Evolutionary conservation across 352 stramenopile genomes (phyloP).

Genomic region (Pythium dissimile): DNA sequence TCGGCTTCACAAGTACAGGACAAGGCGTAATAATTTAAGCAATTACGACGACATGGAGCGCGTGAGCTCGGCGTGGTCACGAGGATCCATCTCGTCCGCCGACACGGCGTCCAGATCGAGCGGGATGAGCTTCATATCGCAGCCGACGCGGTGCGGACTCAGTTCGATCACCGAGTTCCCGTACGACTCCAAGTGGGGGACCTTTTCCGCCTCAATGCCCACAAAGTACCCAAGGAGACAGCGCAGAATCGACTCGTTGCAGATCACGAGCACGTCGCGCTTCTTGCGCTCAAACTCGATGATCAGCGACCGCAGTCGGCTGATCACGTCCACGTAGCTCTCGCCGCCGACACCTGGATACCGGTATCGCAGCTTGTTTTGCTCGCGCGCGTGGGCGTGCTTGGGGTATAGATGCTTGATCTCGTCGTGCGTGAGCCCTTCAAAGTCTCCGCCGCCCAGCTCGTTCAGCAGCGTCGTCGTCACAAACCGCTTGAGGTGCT

Average conservation of each 20-base stretch:
- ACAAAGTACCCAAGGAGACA: slow-evolving; percentile 82
- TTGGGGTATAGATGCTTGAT: slow-evolving; percentile 85
- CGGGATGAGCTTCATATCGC: slow-evolving; percentile 79
- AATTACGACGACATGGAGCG: slow-evolving; percentile 20
- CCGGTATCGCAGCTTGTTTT: slow-evolving; percentile 91
- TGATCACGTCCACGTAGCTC: slow-evolving; percentile 94
- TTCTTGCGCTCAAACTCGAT: slow-evolving; percentile 92
- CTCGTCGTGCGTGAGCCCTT: slow-evolving; percentile 84
- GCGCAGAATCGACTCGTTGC: slow-evolving; percentile 72
- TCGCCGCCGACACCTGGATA: slow-evolving; percentile 89
- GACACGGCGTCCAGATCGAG: slow-evolving; percentile 36
- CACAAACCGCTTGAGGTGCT: slow-evolving; percentile 74
- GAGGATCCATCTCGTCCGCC: slow-evolving; percentile 1
- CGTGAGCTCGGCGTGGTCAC: neutral
- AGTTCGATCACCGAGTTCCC: slow-evolving; percentile 74
- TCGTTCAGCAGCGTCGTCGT: slow-evolving; percentile 91
- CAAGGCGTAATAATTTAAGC: neutral
- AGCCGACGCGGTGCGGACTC: slow-evolving; percentile 77
- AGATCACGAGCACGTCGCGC: slow-evolving; percentile 83
- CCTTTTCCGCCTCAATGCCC: slow-evolving; percentile 64
- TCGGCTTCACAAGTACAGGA: neutral
- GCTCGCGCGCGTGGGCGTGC: slow-evolving; percentile 75
- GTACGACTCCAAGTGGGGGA: slow-evolving; percentile 69
- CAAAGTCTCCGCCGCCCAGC: slow-evolving; percentile 88
- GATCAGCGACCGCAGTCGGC: slow-evolving; percentile 87